Conservation (phyloP, 2,329 filamentous ascomycete species). For the Colletotrichum simmondsii region DNA sequence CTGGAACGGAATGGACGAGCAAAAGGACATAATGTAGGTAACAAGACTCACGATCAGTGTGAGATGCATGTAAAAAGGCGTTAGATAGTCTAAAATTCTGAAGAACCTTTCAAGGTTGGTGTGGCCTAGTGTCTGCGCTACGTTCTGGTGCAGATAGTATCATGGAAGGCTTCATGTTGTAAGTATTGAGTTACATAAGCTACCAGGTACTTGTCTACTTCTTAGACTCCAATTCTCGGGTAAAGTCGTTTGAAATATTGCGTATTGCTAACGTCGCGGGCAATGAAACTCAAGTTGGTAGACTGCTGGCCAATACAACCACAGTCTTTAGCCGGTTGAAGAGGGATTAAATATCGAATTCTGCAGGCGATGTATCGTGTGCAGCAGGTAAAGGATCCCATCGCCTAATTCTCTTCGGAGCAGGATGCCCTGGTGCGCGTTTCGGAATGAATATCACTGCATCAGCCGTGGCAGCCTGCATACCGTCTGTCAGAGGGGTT, state of each 20-base stretch:
- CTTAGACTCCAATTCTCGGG: background rate
- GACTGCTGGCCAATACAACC: background rate
- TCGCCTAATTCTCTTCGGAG: background rate
- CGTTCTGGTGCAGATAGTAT: background rate
- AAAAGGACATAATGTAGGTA: too few relatives aligned
- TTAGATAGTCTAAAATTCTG: background rate
- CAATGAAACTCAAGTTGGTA: conserved; percentile 3
- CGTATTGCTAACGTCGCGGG: background rate
- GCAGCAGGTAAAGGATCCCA: background rate
- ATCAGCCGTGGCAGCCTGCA: background rate
- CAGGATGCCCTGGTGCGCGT: background rate
- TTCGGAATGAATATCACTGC: background rate
- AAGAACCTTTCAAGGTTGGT: background rate
- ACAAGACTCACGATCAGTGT: background rate
- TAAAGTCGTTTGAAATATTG: background rate
- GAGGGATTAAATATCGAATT: background rate
- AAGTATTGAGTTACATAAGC: too few relatives aligned
- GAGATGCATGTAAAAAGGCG: background rate
- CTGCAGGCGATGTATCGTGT: background rate
- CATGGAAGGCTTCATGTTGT: too few relatives aligned
- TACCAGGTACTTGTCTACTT: too few relatives aligned
- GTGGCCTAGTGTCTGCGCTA: background rate
- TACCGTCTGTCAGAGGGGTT: background rate
- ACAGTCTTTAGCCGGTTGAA: conserved; percentile 3
- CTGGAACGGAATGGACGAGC: background rate